Percentiles rank a stretch among this genome's conserved stretches.
Conservation (phyloP, 345 rosid genomes). For the Raphanus raphanistrum region DNA sequence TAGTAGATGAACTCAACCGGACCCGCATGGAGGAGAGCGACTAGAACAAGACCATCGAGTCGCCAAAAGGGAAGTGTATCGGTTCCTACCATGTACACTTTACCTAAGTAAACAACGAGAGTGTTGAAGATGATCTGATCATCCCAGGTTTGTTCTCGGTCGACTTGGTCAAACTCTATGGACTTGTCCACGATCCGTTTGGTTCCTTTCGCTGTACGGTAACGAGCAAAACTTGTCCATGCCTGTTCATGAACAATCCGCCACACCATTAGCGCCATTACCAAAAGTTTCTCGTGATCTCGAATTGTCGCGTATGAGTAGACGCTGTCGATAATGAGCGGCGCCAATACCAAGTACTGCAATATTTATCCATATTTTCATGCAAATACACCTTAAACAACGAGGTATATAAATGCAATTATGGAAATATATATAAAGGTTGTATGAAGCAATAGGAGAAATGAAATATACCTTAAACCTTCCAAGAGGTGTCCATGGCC, state of each 20-base stretch:
- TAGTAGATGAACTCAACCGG: not conserved
- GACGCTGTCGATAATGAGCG: not conserved
- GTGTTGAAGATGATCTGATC: not conserved
- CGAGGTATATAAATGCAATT: not conserved
- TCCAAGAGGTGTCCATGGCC: conserved; percentile 56
- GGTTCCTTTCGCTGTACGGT: not conserved
- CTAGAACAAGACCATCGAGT: not conserved
- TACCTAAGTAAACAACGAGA: not conserved
- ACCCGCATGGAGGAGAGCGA: not conserved
- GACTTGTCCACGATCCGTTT: not conserved
- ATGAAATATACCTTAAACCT: conserved; percentile 41
- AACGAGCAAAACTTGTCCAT: not conserved
- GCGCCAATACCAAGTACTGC: conserved; percentile 36
- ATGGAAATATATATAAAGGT: not conserved
- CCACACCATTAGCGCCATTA: not conserved
- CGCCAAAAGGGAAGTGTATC: not conserved
- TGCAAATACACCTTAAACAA: too few species aligned
- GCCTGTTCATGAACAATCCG: not conserved
- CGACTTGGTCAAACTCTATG: not conserved
- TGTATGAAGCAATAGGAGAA: not conserved
- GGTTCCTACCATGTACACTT: not conserved
- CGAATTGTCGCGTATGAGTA: not conserved
- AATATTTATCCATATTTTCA: not conserved
- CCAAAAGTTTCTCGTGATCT: not conserved
- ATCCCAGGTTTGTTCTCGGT: not conserved